These are phyloP conservation scores for Ogataea nitratoaversa DNA, from an alignment of 805 yeast species.

Conservation along the genomic window DNA sequence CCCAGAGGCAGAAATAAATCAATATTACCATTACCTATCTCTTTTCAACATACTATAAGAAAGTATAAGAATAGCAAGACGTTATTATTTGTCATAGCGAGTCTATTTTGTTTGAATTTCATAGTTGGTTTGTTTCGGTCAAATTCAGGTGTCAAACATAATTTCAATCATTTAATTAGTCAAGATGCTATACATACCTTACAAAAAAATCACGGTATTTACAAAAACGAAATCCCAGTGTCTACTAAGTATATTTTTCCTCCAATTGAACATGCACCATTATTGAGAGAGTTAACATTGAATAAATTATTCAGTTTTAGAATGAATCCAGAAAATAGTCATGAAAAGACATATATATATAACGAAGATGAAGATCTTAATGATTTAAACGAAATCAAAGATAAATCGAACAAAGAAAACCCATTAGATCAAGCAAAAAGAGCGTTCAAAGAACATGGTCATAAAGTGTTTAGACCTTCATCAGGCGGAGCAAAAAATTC, in stretches of 20 bases:
- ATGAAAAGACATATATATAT: slow-evolving; percentile 36
- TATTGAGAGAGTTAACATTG: slow-evolving; percentile 53
- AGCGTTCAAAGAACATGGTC: slow-evolving; percentile 63
- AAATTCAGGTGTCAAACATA: slow-evolving; percentile 2
- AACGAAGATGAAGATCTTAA: slow-evolving; percentile 39
- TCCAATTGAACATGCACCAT: slow-evolving; percentile 66
- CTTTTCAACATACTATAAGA: slow-evolving; percentile 13
- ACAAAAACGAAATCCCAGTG: slow-evolving; percentile 43
- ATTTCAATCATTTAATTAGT: slow-evolving; percentile 23
- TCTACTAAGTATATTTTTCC: slow-evolving; percentile 60
- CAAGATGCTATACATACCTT: slow-evolving; percentile 18
- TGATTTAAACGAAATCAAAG: slow-evolving; percentile 40
- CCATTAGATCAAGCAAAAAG: slow-evolving; percentile 48
- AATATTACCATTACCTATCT: slow-evolving; percentile 17
- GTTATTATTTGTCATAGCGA: slow-evolving; percentile 4
- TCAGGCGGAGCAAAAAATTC: slow-evolving; percentile 27
- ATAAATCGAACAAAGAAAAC: slow-evolving; percentile 39
- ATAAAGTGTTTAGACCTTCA: slow-evolving; percentile 42
- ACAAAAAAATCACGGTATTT: slow-evolving; percentile 39
- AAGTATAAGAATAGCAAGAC: slow-evolving; percentile 10
- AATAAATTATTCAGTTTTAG: slow-evolving; percentile 47
- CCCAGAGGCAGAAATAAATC: slow-evolving; percentile 18
- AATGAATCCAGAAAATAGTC: slow-evolving; percentile 37
- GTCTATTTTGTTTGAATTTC: slow-evolving; percentile 7
- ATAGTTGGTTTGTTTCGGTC: slow-evolving; percentile 32